Conservation (phyloP, 345 rosid species). For the Pseudoturritis turrita region DNA sequence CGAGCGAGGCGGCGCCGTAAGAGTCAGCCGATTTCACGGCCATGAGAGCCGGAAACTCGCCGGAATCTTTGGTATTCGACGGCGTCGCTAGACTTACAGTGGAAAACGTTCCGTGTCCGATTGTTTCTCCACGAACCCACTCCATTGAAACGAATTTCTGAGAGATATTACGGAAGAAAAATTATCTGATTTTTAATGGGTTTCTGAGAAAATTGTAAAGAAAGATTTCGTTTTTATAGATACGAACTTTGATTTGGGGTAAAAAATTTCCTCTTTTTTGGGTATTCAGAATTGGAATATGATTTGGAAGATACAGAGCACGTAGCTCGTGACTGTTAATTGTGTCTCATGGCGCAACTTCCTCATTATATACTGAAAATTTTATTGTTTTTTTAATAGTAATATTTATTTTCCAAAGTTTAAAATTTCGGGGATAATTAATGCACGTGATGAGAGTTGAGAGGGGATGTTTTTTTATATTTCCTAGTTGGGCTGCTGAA, state of each 20-base stretch:
- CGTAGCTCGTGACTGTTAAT: constrained; percentile 25
- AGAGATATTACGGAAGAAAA: not conserved
- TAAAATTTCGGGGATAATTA: not conserved
- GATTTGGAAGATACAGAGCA: constrained; percentile 22
- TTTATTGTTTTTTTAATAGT: not conserved
- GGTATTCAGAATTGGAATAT: not conserved
- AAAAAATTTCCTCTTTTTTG: not conserved
- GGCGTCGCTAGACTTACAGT: constrained; percentile 47
- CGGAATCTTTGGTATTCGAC: not conserved
- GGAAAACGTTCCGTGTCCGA: constrained; percentile 65
- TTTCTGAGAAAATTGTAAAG: not conserved
- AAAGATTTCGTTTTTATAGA: constrained; percentile 12
- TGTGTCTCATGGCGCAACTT: constrained; percentile 18
- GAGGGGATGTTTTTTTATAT: constrained; percentile 5
- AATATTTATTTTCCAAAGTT: not conserved
- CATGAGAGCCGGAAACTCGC: constrained; percentile 35
- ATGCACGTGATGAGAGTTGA: constrained; percentile 24
- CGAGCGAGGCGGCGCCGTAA: constrained; percentile 27
- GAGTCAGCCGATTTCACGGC: constrained; percentile 64
- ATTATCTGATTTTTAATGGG: not conserved
- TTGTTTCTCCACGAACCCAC: constrained; percentile 62
- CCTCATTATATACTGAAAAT: not conserved
- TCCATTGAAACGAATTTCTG: constrained; percentile 33
- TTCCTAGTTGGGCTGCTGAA: constrained; percentile 10
- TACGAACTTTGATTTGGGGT: not conserved